Conservation (phyloP, 1,284 basidiomycete genomes). For the Malassezia cuniculi region DNA sequence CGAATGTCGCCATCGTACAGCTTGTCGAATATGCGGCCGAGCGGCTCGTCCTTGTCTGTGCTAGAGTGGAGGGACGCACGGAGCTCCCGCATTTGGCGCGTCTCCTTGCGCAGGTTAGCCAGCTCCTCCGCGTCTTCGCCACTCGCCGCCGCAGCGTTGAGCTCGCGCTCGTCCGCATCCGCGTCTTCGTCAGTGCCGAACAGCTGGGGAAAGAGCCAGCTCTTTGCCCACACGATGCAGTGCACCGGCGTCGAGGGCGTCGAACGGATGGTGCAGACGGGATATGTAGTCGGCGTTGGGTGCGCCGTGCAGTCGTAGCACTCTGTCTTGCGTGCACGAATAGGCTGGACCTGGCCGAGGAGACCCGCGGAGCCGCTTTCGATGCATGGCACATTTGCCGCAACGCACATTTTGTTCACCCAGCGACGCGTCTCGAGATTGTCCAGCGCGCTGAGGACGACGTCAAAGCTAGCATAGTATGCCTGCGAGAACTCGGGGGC, state of each 20-base stretch:
- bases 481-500: conserved; percentile 75
- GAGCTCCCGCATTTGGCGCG: conserved; percentile 69
- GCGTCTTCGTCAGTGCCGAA: conserved; percentile 22
- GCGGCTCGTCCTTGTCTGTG: not conserved
- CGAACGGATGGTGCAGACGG: conserved; percentile 94
- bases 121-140: conserved; percentile 82
- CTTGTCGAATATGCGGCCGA: conserved; percentile 63
- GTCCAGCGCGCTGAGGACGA: conserved; percentile 90
- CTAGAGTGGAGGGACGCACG: conserved; percentile 48
- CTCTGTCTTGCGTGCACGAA: conserved; percentile 44
- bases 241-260: conserved; percentile 96
- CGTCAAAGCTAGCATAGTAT: conserved; percentile 80
- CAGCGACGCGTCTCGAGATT: conserved; percentile 51
- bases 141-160: conserved; percentile 77
- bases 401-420: conserved; percentile 90
- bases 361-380: conserved; percentile 96
- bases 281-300: conserved; percentile 80
- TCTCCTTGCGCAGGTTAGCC: conserved; percentile 72
- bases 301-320: conserved; percentile 50
- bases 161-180: conserved; percentile 47
- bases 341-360: conserved; percentile 57
- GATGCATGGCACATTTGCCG: conserved; percentile 74
- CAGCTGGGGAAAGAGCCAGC: conserved; percentile 63
- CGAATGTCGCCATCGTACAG: conserved; percentile 78
- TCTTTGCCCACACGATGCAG: conserved; percentile 98